Percentiles rank a stretch among this genome's conserved stretches.
Evolutionary conservation across 352 stramenopile genomes (phyloP).

Genomic region (Globisporangium recalcitrans): DNA sequence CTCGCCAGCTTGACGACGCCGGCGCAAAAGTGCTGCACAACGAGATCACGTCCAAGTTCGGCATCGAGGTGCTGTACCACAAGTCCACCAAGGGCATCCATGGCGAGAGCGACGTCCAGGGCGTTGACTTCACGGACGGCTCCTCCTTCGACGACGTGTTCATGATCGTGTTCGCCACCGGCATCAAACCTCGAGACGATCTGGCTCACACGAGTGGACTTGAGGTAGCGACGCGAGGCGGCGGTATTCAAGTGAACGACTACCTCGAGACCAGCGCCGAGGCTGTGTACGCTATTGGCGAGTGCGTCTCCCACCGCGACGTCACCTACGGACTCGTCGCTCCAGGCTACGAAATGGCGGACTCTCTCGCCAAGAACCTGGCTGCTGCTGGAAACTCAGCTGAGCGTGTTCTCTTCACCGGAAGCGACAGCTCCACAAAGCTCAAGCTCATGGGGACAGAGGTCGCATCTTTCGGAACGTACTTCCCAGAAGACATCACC

Average conservation of each 20-base stretch:
- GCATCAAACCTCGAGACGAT: slow-evolving; percentile 91
- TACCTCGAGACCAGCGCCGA: slow-evolving; percentile 68
- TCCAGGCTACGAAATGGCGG: slow-evolving; percentile 90
- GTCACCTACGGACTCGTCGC: slow-evolving; percentile 92
- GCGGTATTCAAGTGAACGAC: slow-evolving; percentile 90
- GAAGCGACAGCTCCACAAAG: slow-evolving; percentile 90
- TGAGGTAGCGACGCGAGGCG: slow-evolving; percentile 54
- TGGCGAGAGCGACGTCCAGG: slow-evolving; percentile 50
- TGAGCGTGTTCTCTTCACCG: slow-evolving; percentile 58
- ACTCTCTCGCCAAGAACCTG: slow-evolving; percentile 82
- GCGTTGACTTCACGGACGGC: slow-evolving; percentile 81
- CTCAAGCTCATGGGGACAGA: slow-evolving; percentile 93
- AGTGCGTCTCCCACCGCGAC: slow-evolving; percentile 88
- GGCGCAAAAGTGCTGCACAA: slow-evolving; percentile 85
- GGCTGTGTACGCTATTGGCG: slow-evolving; percentile 86
- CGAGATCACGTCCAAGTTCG: slow-evolving; percentile 84
- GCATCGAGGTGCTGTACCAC: slow-evolving; percentile 85
- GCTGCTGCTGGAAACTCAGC: slow-evolving; percentile 20
- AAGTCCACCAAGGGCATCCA: slow-evolving; percentile 72
- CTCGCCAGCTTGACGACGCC: slow-evolving; percentile 89
- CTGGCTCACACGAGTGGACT: slow-evolving; percentile 63
- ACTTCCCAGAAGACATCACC: slow-evolving; percentile 65
- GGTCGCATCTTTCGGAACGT: slow-evolving; percentile 89
- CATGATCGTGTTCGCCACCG: slow-evolving; percentile 89
- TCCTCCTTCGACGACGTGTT: slow-evolving; percentile 77